phyloP scores from a whole-genome alignment of 31 red algal species.

The Odonthalia washingtoniensis region DNA sequence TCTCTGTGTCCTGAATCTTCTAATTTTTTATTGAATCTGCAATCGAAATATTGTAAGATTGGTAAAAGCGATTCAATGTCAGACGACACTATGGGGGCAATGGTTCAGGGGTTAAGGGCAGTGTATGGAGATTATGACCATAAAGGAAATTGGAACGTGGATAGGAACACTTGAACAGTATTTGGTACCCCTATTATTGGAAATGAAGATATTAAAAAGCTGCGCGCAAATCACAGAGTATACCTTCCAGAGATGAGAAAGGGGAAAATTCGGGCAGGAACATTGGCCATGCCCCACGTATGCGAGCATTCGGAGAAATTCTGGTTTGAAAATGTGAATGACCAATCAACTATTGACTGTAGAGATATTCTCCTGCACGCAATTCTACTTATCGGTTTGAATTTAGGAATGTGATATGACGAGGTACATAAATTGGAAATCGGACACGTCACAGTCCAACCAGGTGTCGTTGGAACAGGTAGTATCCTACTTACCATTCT shows the following conservation, averaged over 20 bases:
- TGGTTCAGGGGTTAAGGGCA: constrained; percentile 26
- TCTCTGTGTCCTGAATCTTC: neutral
- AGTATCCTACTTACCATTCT: neutral
- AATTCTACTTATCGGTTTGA: constrained; percentile 55
- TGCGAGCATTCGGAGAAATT: no score
- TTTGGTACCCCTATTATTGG: neutral
- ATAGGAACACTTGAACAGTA: neutral
- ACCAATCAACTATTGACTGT: neutral
- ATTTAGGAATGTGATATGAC: constrained; percentile 45
- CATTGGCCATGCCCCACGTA: neutral
- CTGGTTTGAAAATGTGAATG: constrained; percentile 23
- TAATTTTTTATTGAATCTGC: constrained; percentile 24
- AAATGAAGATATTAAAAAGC: no score
- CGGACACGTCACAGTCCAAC: neutral
- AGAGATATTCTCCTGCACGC: constrained; percentile 49
- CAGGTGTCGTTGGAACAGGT: neutral
- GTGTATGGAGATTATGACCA: constrained; percentile 18
- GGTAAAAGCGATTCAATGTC: constrained; percentile 11
- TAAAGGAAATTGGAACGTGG: neutral
- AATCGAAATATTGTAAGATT: constrained; percentile 8
- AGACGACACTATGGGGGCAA: constrained; percentile 39
- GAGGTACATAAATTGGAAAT: constrained; percentile 39
- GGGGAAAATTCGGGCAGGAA: constrained; percentile 4
- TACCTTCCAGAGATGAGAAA: neutral
- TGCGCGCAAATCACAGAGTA: constrained; percentile 5